These are phyloP conservation scores for Cladorrhinum samala DNA, from an alignment of 495 filamentous ascomycete species.

Conservation along the genomic window DNA sequence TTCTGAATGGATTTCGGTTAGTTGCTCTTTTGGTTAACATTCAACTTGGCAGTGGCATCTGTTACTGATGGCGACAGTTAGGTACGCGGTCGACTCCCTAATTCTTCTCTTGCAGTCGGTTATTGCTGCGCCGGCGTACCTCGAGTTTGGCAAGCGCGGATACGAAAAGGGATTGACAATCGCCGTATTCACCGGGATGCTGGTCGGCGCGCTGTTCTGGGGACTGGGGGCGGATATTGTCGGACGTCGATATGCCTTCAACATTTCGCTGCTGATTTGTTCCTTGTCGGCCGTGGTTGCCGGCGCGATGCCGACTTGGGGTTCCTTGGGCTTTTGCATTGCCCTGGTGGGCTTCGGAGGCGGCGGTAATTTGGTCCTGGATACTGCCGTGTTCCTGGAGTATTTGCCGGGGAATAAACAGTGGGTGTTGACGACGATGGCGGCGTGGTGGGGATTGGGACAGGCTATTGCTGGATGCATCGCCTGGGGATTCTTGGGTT, in stretches of 20 bases:
- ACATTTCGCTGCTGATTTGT: constrained; percentile 61
- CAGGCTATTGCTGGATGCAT: constrained; percentile 64
- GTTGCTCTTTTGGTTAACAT: constrained; percentile 2
- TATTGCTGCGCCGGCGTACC: constrained; percentile 50
- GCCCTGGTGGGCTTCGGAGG: constrained; percentile 66
- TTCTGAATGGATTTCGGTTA: constrained; percentile 61
- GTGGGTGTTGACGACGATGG: constrained; percentile 68
- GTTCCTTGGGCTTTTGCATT: constrained; percentile 57
- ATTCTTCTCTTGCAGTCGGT: constrained; percentile 63
- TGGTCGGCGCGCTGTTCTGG: constrained; percentile 73
- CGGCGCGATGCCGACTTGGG: constrained; percentile 65
- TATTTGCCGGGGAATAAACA: constrained; percentile 71
- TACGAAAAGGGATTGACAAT: constrained; percentile 54
- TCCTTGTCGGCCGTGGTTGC: constrained; percentile 60
- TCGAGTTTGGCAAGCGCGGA: constrained; percentile 50
- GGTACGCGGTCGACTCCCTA: constrained; percentile 64
- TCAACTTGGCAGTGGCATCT: no score
- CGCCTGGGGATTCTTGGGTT: constrained; percentile 70
- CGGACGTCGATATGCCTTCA: constrained; percentile 72
- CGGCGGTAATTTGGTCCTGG: constrained; percentile 65
- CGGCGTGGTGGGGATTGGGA: constrained; percentile 74
- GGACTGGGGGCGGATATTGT: constrained; percentile 68
- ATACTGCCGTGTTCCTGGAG: constrained; percentile 73
- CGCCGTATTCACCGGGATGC: constrained; percentile 62
- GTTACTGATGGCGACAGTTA: constrained; percentile 14